Percentiles rank a stretch among this genome's conserved stretches.
phyloP scores from a whole-genome alignment of 2,329 filamentous ascomycete species.

The Sporothrix curviconia region DNA sequence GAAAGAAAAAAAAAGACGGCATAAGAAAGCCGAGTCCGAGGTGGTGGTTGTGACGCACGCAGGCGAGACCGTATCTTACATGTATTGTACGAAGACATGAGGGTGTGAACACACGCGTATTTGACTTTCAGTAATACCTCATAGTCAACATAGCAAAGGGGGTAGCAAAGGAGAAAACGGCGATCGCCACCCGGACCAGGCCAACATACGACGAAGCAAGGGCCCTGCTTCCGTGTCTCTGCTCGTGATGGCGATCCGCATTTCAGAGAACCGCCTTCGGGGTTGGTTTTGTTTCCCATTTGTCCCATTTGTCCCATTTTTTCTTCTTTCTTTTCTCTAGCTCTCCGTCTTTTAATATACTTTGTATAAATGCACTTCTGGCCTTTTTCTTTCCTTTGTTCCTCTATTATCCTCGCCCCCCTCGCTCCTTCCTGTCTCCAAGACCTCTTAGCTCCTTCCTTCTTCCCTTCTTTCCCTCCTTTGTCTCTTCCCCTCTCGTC shows the following conservation, averaged over 20 bases:
- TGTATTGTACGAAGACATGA: too few species aligned
- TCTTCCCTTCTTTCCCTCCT: neutral
- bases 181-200: neutral
- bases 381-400: neutral
- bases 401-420: too few species aligned
- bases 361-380: neutral
- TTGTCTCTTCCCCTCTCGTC: neutral
- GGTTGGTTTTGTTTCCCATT: neutral
- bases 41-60: neutral
- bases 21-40: neutral
- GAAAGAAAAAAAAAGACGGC: neutral
- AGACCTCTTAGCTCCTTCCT: neutral
- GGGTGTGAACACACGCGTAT: too few species aligned
- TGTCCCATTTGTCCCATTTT: neutral
- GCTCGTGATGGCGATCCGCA: constrained; percentile 1
- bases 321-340: neutral
- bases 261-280: neutral
- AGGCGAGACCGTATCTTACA: too few species aligned
- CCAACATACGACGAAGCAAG: neutral
- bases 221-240: neutral
- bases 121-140: too few species aligned
- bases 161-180: too few species aligned
- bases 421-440: neutral
- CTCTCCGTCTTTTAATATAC: neutral
- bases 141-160: too few species aligned